These are phyloP conservation scores for Acacia concinna DNA, from an alignment of 331 rosid genomes.

Conservation along the genomic window DNA sequence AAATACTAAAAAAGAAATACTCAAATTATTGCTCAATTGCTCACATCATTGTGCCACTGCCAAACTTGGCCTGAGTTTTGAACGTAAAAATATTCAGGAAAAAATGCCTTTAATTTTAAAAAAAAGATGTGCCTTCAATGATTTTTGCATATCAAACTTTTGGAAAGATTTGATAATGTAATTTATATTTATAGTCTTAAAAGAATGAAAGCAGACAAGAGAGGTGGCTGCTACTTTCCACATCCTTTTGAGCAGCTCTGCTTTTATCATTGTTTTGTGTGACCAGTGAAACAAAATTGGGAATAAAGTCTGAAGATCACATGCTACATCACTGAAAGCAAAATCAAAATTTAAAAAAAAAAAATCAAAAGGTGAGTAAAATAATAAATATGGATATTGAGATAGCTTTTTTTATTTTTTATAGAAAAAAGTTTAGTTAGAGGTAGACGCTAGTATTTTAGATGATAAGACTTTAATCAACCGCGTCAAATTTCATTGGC, in stretches of 20 bases:
- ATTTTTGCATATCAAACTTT: not conserved
- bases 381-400: not conserved
- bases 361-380: not conserved
- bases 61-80: not conserved
- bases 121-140: not conserved
- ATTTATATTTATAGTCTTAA: not conserved
- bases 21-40: not conserved
- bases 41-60: not conserved
- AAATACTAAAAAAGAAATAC: not conserved
- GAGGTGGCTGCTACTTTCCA: not conserved
- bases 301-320: not conserved
- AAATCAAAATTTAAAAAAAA: not conserved
- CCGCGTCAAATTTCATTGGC: no score
- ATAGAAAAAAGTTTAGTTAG: no score
- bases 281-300: not conserved
- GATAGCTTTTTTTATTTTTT: no score
- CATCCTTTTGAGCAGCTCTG: not conserved
- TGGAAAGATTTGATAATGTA: not conserved
- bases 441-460: no score
- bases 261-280: constrained; percentile 2
- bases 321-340: not conserved
- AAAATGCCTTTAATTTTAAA: not conserved
- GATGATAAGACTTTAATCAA: no score
- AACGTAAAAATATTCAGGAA: not conserved
- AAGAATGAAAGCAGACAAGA: not conserved